A percentile compares a stretch with the other conserved stretches of the same genome.
Evolutionary conservation across 768 basidiomycete genomes (phyloP).

Genomic region (Trametes sanguinea): DNA sequence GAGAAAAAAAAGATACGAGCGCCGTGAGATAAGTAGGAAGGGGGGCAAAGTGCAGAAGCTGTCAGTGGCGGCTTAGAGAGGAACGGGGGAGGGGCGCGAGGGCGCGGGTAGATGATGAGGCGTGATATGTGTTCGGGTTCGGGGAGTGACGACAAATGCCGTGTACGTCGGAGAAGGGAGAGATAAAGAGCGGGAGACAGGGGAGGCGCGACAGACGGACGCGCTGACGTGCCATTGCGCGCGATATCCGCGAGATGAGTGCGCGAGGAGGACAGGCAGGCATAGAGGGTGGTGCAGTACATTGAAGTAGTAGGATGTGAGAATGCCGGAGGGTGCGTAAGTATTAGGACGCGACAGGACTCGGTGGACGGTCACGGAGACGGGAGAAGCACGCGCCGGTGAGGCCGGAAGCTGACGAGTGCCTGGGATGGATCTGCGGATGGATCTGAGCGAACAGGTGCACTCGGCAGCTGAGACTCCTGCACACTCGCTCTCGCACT

Average conservation of each 20-base stretch:
- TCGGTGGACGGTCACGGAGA: not conserved
- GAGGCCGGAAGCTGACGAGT: constrained; percentile 26
- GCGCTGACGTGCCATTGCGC: not conserved
- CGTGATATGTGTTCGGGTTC: constrained; percentile 13
- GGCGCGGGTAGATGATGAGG: constrained; percentile 15
- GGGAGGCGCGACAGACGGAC: not conserved
- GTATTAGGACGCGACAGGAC: not conserved
- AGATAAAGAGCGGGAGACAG: not conserved
- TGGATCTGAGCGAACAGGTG: not conserved
- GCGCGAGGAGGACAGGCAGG: not conserved
- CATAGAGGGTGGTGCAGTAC: not conserved
- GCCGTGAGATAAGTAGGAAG: not conserved
- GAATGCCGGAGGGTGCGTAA: no score
- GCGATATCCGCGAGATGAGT: not conserved
- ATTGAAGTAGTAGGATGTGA: not conserved
- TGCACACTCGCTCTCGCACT: no score
- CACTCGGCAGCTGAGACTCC: no score
- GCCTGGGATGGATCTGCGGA: constrained; percentile 1
- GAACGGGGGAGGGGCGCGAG: not conserved
- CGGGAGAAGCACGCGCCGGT: constrained; percentile 26
- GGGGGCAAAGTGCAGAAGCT: not conserved
- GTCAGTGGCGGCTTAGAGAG: constrained; percentile 9
- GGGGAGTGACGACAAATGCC: constrained; percentile 20
- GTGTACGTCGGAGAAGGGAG: constrained; percentile 15
- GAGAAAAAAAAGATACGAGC: not conserved